Evolutionary conservation across 169 alveolate species (phyloP).

Genomic region (Ichthyophthirius multifiliis): DNA sequence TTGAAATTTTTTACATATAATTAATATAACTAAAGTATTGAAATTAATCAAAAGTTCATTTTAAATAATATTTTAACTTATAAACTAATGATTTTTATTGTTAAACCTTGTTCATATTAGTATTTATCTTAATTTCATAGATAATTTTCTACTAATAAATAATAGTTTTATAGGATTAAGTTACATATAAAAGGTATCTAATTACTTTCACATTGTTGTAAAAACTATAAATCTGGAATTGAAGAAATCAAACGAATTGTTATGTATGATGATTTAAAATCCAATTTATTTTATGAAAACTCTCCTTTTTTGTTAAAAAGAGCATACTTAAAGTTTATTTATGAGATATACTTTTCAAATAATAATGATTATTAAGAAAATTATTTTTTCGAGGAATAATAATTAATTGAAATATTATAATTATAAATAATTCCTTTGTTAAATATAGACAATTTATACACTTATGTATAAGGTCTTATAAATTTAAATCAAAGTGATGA

Average conservation of each 20-base stretch:
- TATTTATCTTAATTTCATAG: neutral
- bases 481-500: neutral
- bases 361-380: neutral
- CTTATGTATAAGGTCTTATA: constrained; percentile 33
- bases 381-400: constrained; percentile 20
- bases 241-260: constrained; percentile 34
- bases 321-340: constrained; percentile 16
- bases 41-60: too few species aligned
- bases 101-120: neutral
- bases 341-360: constrained; percentile 30
- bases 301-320: constrained; percentile 26
- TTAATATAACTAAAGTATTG: too few species aligned
- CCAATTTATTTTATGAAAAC: neutral
- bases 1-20: too few species aligned
- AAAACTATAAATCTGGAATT: neutral
- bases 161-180: too few species aligned
- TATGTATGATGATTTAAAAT: constrained; percentile 16
- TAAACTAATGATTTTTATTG: neutral
- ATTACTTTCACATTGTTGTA: neutral
- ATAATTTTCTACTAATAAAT: too few species aligned
- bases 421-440: constrained; percentile 7
- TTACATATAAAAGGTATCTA: too few species aligned
- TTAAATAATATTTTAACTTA: too few species aligned
- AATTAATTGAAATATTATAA: neutral
- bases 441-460: constrained; percentile 15